A percentile compares a stretch with the other conserved stretches of the same genome.
phyloP scores from a whole-genome alignment of 2,329 filamentous ascomycete genomes.

The Fusarium mangiferae region DNA sequence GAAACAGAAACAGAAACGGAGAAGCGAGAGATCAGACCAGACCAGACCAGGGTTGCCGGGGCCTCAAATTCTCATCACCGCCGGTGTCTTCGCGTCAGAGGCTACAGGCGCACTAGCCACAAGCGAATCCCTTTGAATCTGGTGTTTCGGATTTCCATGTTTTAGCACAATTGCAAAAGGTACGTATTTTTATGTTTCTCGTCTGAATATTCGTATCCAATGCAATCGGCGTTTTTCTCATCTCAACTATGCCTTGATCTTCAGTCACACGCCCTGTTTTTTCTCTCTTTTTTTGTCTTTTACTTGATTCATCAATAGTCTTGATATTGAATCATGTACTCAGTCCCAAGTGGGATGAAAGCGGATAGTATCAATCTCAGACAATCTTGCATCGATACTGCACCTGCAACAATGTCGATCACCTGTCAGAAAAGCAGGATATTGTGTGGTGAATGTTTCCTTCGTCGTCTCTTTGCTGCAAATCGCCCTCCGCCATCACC shows the following conservation, averaged over 20 bases:
- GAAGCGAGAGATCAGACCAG: slow-evolving; percentile 11
- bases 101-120: slow-evolving; percentile 30
- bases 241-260: neutral
- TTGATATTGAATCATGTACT: slow-evolving; percentile 20
- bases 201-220: slow-evolving; percentile 8
- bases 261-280: slow-evolving; percentile 9
- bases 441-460: neutral
- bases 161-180: slow-evolving; percentile 26
- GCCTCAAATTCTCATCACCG: slow-evolving; percentile 17
- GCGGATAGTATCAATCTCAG: slow-evolving; percentile 8
- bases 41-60: slow-evolving; percentile 24
- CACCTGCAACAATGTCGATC: slow-evolving; percentile 23
- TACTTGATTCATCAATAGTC: slow-evolving; percentile 3
- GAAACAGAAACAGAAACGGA: slow-evolving; percentile 22
- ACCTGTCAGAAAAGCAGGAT: slow-evolving; percentile 16
- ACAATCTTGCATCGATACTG: slow-evolving; percentile 22
- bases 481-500: slow-evolving; percentile 17
- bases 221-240: neutral
- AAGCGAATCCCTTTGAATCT: slow-evolving; percentile 30
- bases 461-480: slow-evolving; percentile 7
- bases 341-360: slow-evolving; percentile 23
- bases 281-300: neutral
- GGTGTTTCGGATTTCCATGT: slow-evolving; percentile 37
- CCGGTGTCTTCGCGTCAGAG: slow-evolving; percentile 25
- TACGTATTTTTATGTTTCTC: slow-evolving; percentile 25